Percentiles rank a stretch among this genome's conserved stretches.
These are phyloP conservation scores for Paramecium tetraurelia DNA, from an alignment of 73 alveolate genomes.

Conservation along the genomic window DNA sequence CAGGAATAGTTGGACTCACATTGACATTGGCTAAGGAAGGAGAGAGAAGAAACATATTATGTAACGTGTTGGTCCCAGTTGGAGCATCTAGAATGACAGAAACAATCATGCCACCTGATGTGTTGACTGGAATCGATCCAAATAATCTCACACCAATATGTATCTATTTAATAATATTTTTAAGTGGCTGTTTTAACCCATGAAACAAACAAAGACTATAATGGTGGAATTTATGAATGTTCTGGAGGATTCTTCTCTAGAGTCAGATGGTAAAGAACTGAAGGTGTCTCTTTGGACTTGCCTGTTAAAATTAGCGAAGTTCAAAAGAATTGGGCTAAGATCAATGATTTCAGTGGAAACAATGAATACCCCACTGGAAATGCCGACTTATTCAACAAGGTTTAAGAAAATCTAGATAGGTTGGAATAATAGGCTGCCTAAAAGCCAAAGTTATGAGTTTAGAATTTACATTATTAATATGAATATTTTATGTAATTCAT, in stretches of 20 bases:
- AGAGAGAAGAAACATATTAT: conserved; percentile 82
- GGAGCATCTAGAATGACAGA: conserved; percentile 92
- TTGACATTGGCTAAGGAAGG: conserved; percentile 93
- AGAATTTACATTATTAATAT: background rate
- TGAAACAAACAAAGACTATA: conserved; percentile 39
- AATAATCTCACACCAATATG: conserved; percentile 76
- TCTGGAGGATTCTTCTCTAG: conserved; percentile 80
- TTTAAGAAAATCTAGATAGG: conserved; percentile 42
- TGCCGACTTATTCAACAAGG: conserved; percentile 60
- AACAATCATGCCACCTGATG: conserved; percentile 72
- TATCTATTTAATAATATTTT: conserved; percentile 10
- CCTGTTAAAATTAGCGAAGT: conserved; percentile 73
- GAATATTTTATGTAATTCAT: background rate
- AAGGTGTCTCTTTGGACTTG: conserved; percentile 62
- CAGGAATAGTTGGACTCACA: conserved; percentile 90
- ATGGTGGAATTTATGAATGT: conserved; percentile 79
- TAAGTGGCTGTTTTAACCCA: conserved; percentile 80
- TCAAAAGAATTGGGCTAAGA: conserved; percentile 64
- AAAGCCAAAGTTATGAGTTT: conserved; percentile 51
- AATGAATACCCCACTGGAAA: conserved; percentile 51
- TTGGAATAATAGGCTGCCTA: conserved; percentile 11
- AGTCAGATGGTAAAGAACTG: conserved; percentile 80
- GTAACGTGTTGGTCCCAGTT: conserved; percentile 86
- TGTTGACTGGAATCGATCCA: conserved; percentile 69
- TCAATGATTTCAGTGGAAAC: conserved; percentile 64